Evolutionary conservation across 2,329 filamentous ascomycete species (phyloP).

Genomic region (Fusarium irregulare): DNA sequence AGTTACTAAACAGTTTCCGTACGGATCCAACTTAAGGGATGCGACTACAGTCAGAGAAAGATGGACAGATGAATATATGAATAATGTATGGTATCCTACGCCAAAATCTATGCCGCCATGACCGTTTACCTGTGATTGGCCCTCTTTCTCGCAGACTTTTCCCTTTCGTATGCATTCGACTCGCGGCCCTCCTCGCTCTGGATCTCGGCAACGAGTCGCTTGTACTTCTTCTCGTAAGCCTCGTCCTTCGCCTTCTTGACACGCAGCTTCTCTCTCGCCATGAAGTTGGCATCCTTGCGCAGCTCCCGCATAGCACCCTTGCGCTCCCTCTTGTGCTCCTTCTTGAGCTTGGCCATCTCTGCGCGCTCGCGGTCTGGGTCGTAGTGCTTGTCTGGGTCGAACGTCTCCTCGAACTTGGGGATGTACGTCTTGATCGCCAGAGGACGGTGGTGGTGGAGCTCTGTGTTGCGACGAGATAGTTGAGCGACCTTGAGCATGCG

Average conservation of each 20-base stretch:
- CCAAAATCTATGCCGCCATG: conserved; percentile 16
- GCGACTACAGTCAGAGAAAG: neutral
- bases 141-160: conserved; percentile 80
- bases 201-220: conserved; percentile 90
- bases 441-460: conserved; percentile 89
- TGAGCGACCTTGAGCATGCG: conserved; percentile 70
- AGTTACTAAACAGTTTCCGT: neutral
- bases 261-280: conserved; percentile 87
- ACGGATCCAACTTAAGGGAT: neutral
- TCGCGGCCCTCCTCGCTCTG: conserved; percentile 92
- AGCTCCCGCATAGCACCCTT: conserved; percentile 96
- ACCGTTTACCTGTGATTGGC: conserved; percentile 60
- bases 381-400: conserved; percentile 96
- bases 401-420: conserved; percentile 95
- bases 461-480: conserved; percentile 78
- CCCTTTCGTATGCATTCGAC: conserved; percentile 87
- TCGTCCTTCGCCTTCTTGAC: conserved; percentile 94
- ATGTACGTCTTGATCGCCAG: conserved; percentile 88
- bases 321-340: conserved; percentile 92
- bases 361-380: conserved; percentile 92
- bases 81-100: conserved; percentile 40
- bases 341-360: conserved; percentile 83
- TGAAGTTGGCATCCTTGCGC: conserved; percentile 93
- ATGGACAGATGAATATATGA: conserved; percentile 16
- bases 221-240: conserved; percentile 97